Evolutionary conservation across 1,139 yeast species (phyloP).

Genomic region (Eremothecium sinecaudum): DNA sequence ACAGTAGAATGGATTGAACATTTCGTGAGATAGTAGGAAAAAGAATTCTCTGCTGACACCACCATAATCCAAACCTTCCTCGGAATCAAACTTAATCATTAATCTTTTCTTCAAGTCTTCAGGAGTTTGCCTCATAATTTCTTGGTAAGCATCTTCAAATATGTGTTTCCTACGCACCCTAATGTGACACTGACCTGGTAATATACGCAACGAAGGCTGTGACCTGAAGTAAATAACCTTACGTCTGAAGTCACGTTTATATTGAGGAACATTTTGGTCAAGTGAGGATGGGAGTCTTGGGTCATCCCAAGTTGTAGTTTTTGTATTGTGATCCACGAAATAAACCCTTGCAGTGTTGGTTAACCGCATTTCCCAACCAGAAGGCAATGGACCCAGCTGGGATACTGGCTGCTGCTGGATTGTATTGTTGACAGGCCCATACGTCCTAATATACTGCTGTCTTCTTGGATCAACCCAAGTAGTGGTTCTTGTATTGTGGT

Average conservation of each 20-base stretch:
- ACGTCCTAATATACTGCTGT: conserved; percentile 94
- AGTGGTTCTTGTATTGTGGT: conserved; percentile 95
- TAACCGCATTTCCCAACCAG: conserved; percentile 99
- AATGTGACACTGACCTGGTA: conserved; percentile 98
- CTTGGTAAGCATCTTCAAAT: conserved; percentile 96
- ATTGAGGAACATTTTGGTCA: conserved; percentile 98
- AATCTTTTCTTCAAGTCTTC: conserved; percentile 94
- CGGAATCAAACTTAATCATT: conserved; percentile 98
- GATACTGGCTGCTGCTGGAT: conserved; percentile 98
- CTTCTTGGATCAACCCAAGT: conserved; percentile 99
- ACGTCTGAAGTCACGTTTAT: conserved; percentile 96
- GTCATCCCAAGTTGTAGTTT: conserved; percentile 99
- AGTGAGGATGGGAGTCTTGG: conserved; percentile 95
- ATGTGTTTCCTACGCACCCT: conserved; percentile 95
- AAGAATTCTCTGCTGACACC: conserved; percentile 98
- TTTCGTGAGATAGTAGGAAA: conserved; percentile 91
- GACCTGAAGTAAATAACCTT: conserved; percentile 95
- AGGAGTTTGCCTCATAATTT: conserved; percentile 96
- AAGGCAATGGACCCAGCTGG: conserved; percentile 93
- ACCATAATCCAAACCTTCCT: conserved; percentile 98
- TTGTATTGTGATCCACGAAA: conserved; percentile 97
- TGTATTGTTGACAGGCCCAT: conserved; percentile 69
- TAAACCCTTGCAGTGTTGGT: conserved; percentile 97
- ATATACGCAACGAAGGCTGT: conserved; percentile 91
- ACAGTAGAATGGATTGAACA: conserved; percentile 98